These are phyloP conservation scores for Fusarium armeniacum DNA, from an alignment of 2,329 filamentous ascomycete genomes.

Conservation along the genomic window DNA sequence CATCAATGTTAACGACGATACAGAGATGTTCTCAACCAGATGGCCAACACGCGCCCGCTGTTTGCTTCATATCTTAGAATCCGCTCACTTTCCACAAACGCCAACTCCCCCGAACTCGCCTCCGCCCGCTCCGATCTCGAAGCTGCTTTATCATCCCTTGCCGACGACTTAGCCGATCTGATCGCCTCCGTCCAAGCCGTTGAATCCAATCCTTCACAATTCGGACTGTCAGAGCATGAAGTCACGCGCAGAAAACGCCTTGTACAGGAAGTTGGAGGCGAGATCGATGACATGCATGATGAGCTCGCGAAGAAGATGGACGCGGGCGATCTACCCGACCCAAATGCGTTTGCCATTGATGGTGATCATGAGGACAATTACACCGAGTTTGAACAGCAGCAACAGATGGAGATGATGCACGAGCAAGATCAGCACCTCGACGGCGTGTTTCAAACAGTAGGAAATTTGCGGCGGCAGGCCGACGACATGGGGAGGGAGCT, in stretches of 20 bases:
- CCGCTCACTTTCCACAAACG: constrained; percentile 81
- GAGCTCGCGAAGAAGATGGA: constrained; percentile 77
- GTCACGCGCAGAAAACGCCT: constrained; percentile 83
- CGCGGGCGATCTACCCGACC: constrained; percentile 65
- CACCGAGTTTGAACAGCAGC: constrained; percentile 88
- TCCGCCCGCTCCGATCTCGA: constrained; percentile 80
- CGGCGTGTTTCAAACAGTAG: constrained; percentile 92
- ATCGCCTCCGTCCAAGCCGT: constrained; percentile 88
- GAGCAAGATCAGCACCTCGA: constrained; percentile 96
- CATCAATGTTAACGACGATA: constrained; percentile 22
- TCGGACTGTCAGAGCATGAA: constrained; percentile 86
- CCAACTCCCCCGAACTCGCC: constrained; percentile 85
- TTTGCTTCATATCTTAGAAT: constrained; percentile 97
- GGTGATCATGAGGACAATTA: constrained; percentile 68
- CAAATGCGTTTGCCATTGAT: constrained; percentile 70
- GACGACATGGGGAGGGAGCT: constrained; percentile 96
- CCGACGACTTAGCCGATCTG: constrained; percentile 89
- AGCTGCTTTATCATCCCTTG: constrained; percentile 74
- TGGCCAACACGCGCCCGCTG: constrained; percentile 84
- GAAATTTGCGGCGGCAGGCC: constrained; percentile 89
- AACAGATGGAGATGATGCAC: constrained; percentile 91
- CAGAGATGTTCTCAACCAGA: constrained; percentile 89
- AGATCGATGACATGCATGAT: constrained; percentile 89
- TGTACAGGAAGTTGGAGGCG: constrained; percentile 88
- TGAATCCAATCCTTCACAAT: constrained; percentile 88